Conservation (phyloP, 2,329 filamentous ascomycete genomes). For the Cadophora luteo-olivacea region DNA sequence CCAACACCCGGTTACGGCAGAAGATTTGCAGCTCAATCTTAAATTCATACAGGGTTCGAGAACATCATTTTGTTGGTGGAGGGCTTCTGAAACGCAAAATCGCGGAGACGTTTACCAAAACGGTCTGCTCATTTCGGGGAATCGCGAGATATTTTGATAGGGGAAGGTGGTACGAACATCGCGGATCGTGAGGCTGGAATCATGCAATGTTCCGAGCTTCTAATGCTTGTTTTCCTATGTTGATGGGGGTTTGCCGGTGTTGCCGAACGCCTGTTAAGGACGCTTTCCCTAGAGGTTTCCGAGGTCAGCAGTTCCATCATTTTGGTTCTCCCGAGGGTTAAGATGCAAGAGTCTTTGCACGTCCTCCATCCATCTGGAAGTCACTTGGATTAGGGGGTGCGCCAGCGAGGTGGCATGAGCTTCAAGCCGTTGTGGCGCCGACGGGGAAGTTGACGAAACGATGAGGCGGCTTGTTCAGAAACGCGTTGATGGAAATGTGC, state of each 20-base stretch:
- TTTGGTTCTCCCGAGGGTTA: background rate
- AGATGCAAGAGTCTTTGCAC: background rate
- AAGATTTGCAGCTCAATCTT: slow-evolving; percentile 15
- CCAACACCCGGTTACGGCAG: slow-evolving; percentile 2
- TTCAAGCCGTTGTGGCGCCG: background rate
- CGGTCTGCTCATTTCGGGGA: slow-evolving; percentile 22
- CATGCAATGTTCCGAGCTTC: slow-evolving; percentile 18
- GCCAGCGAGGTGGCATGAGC: slow-evolving; percentile 1
- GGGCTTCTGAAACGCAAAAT: slow-evolving; percentile 18
- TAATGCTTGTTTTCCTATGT: slow-evolving; percentile 4
- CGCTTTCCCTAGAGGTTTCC: background rate
- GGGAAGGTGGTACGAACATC: background rate
- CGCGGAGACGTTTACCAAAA: slow-evolving; percentile 4
- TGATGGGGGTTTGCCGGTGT: background rate
- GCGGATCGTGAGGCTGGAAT: slow-evolving; percentile 10
- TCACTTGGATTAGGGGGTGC: background rate
- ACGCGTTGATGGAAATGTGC: slow-evolving; percentile 3
- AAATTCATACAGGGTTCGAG: background rate
- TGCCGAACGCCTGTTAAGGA: background rate
- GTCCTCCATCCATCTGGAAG: background rate
- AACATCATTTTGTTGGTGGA: background rate
- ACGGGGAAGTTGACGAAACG: slow-evolving; percentile 10
- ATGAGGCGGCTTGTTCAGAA: background rate
- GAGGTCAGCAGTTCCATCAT: background rate
- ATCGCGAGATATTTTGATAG: background rate